Percentiles rank a stretch among this genome's conserved stretches.
These are phyloP conservation scores for Camptophora hylomeconis DNA, from an alignment of 2,329 filamentous ascomycete species.

Conservation along the genomic window DNA sequence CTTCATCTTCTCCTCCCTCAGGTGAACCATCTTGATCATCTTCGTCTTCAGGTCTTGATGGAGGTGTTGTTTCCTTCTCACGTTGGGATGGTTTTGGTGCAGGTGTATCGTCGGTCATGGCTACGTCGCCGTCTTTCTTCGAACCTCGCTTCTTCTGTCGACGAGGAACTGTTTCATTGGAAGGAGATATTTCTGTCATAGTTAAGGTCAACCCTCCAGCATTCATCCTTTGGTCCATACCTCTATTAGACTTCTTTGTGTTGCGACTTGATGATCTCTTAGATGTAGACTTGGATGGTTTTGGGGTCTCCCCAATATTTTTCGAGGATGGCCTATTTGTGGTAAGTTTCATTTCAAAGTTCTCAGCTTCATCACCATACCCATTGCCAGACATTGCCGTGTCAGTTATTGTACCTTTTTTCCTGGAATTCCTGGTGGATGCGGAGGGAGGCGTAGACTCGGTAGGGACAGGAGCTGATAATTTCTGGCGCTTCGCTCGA, in stretches of 20 bases:
- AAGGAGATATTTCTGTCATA: constrained; percentile 21
- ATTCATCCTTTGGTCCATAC: constrained; percentile 22
- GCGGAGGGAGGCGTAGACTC: constrained; percentile 25
- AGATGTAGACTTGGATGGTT: constrained; percentile 47
- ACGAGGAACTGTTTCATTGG: constrained; percentile 22
- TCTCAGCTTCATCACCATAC: constrained; percentile 5
- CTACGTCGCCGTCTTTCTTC: constrained; percentile 49
- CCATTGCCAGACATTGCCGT: constrained; percentile 23
- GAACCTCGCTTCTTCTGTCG: constrained; percentile 40
- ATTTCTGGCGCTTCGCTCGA: constrained; percentile 59
- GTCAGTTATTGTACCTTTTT: constrained; percentile 8
- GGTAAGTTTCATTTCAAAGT: constrained; percentile 9
- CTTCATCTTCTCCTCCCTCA: constrained; percentile 37
- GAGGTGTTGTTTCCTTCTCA: constrained; percentile 35
- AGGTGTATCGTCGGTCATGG: constrained; percentile 54
- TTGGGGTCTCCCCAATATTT: constrained; percentile 49
- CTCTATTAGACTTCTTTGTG: constrained; percentile 51
- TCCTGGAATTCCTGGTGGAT: constrained; percentile 13
- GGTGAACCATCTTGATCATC: constrained; percentile 34
- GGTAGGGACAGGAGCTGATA: constrained; percentile 35
- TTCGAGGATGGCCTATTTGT: constrained; percentile 47
- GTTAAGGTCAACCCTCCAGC: constrained; percentile 4
- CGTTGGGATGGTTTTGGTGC: constrained; percentile 26
- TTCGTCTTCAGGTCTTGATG: constrained; percentile 32
- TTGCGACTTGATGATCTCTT: constrained; percentile 57